Evolutionary conservation across 2,329 filamentous ascomycete species (phyloP), one percentile per base, ranked within the genome.

Genomic region (Calonectria pseudoturangicola): DNA sequence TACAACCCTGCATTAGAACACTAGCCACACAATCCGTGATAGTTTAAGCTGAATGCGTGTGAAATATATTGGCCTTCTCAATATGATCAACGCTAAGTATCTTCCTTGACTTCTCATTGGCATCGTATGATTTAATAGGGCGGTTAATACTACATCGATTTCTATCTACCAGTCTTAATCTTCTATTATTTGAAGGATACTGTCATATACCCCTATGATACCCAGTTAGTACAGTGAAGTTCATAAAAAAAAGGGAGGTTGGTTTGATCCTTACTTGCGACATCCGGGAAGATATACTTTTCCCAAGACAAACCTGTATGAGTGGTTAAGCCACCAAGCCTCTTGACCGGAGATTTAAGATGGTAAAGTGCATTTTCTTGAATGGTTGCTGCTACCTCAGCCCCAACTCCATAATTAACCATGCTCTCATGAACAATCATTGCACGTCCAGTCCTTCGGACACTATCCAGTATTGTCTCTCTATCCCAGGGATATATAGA

Each of bases 401-500:
- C 95, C 1, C 95, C 95, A 13, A 98, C 91, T 13, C 95, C 95
- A 12, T 93, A 94, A 80, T 97, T 98, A 75, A 95, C 89, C 93
- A 97, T 97, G 71, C 94, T 93, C 85, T 98, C 95, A 82, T 98
- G 95, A 7, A 98, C 95, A 1, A 98, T 92, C 50, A 98, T 89
- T 33, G 93, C 95, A 71, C 94, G 86, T 0, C 95, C 95, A 0
- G 95, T 98, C 87, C 96, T 97, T 79, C 89, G 90, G 12, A 97
- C 95, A 74, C 95, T 98, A 54, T 92, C 86, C 70, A 97, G 87
- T 2, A 98, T 89, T 0, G 93, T 93, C 80, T 92, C 88, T 79
- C 93, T 90, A 82, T 98, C 95, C 95, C 95, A 98, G 0, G 95
- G 95, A 80, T 97, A 98, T 63, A 98, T 89, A 0, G 95, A 97